phyloP scores from a whole-genome alignment of 2,329 filamentous ascomycete genomes.

The Pleurostoma richardsiae region DNA sequence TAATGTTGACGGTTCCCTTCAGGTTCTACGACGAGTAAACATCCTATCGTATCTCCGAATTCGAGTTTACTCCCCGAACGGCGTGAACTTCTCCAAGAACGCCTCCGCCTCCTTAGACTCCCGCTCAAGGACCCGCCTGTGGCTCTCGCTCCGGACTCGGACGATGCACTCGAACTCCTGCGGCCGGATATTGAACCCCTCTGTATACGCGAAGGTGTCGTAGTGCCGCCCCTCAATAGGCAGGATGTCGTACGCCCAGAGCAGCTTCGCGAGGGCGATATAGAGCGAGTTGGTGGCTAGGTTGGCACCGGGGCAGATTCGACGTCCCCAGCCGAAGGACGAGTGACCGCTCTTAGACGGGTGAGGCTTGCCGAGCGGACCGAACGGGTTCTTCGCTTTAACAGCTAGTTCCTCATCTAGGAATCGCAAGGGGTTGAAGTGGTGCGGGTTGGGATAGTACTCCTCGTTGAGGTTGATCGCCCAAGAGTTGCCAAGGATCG shows the following conservation, averaged over 20 bases:
- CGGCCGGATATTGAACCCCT: slow-evolving; percentile 15
- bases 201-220: slow-evolving; percentile 14
- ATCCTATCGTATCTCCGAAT: too few relatives aligned
- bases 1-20: too few relatives aligned
- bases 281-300: slow-evolving; percentile 14
- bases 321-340: slow-evolving; percentile 37
- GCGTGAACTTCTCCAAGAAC: slow-evolving; percentile 12
- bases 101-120: slow-evolving; percentile 7
- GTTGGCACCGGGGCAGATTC: slow-evolving; percentile 23
- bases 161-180: slow-evolving; percentile 12
- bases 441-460: slow-evolving; percentile 13
- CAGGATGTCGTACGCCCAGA: slow-evolving; percentile 39
- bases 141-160: slow-evolving; percentile 9
- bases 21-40: too few relatives aligned
- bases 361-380: slow-evolving; percentile 2
- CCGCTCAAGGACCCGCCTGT: slow-evolving; percentile 9
- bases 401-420: slow-evolving; percentile 8
- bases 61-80: slow-evolving; percentile 8
- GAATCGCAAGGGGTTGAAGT: slow-evolving; percentile 14
- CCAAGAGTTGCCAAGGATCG: slow-evolving; percentile 29
- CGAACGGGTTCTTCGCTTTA: slow-evolving; percentile 1
- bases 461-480: slow-evolving; percentile 15
- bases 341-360: slow-evolving; percentile 28
- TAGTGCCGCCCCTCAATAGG: slow-evolving; percentile 8
- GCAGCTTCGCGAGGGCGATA: slow-evolving; percentile 25